phyloP scores from a whole-genome alignment of 225 moss, liverwort and hornwort species.

The Physcomitrellopsis africana region DNA sequence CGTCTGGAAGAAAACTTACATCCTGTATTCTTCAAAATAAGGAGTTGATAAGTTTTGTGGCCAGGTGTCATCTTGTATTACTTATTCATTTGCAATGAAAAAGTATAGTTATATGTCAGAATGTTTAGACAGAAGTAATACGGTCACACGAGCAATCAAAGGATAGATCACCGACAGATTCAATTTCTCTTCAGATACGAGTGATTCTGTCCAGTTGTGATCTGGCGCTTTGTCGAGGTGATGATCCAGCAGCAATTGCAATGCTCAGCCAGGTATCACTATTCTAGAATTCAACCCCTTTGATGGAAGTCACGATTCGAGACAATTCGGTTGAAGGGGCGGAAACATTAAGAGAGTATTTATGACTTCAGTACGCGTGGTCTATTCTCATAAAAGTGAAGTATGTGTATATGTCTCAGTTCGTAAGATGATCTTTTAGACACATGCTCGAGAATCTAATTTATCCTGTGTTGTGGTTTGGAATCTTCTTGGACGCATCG shows the following conservation, averaged over 20 bases:
- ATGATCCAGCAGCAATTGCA: slow-evolving; percentile 53
- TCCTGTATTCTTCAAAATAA: too few relatives aligned
- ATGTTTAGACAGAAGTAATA: not conserved
- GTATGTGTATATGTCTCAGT: not conserved
- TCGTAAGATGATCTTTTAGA: not conserved
- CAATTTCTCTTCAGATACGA: slow-evolving; percentile 44
- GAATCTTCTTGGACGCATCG: not conserved
- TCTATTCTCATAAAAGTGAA: slow-evolving; percentile 2
- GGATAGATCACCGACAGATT: not conserved
- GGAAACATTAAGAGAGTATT: not conserved
- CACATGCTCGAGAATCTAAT: not conserved
- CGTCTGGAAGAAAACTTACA: not conserved
- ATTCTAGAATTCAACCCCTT: not conserved
- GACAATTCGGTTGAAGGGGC: not conserved
- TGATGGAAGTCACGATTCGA: slow-evolving; percentile 9
- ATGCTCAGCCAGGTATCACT: slow-evolving; percentile 56
- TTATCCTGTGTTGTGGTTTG: too few relatives aligned
- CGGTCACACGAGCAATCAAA: not conserved
- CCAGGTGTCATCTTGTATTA: not conserved
- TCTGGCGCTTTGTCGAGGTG: slow-evolving; percentile 61
- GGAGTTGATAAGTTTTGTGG: too few relatives aligned
- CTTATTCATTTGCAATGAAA: not conserved
- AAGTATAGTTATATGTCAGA: not conserved
- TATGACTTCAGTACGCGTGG: not conserved
- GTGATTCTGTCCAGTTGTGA: slow-evolving; percentile 54